Conservation (phyloP, 495 filamentous ascomycete species). For the Annulohypoxylon maeteangense region DNA sequence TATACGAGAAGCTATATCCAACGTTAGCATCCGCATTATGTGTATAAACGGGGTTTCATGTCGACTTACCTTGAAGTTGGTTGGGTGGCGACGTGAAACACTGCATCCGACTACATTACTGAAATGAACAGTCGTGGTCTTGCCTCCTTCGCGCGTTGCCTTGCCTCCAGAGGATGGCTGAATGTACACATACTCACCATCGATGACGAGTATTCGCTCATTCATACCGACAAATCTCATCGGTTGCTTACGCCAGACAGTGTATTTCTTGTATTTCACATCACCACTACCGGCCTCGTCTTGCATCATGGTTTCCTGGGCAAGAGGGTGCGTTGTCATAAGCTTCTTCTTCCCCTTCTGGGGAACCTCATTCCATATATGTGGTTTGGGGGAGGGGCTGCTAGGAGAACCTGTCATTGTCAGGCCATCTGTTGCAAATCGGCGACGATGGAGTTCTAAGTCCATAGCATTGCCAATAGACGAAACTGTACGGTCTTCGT, state of each 20-base stretch:
- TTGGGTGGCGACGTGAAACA: conserved; percentile 88
- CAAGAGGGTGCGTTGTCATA: conserved; percentile 77
- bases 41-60: not conserved
- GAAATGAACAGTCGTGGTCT: conserved; percentile 92
- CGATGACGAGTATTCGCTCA: conserved; percentile 85
- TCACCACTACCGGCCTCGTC: conserved; percentile 71
- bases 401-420: conserved; percentile 81
- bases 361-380: conserved; percentile 62
- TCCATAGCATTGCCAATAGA: conserved; percentile 85
- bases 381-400: conserved; percentile 81
- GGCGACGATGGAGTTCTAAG: conserved; percentile 86
- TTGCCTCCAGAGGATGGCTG: conserved; percentile 74
- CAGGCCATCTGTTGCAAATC: conserved; percentile 82
- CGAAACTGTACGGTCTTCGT: conserved; percentile 86
- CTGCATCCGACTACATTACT: conserved; percentile 93
- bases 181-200: conserved; percentile 96
- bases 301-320: conserved; percentile 72
- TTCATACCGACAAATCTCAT: conserved; percentile 92
- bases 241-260: conserved; percentile 90
- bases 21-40: conserved; percentile 27
- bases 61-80: conserved; percentile 79
- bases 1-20: conserved; percentile 72
- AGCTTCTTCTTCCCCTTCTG: conserved; percentile 78
- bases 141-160: conserved; percentile 69
- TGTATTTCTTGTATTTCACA: conserved; percentile 82